Base-by-base conservation (phyloP, 345 rosid species). In the Aquilaria sinensis region DNA sequence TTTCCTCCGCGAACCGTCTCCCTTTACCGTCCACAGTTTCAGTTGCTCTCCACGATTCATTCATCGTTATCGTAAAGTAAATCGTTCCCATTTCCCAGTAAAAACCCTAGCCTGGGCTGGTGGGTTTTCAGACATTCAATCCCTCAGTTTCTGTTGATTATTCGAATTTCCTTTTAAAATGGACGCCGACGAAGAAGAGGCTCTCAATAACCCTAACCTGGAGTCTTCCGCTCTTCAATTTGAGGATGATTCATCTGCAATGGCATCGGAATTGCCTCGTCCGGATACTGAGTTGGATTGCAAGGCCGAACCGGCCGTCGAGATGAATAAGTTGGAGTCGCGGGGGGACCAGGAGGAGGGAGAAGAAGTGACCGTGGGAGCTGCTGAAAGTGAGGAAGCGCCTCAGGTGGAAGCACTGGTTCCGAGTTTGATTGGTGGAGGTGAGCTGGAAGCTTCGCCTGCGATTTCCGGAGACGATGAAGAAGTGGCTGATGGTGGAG, bases 101-200 rank as follows among this genome's bases (percentile, higher is more conserved):
- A 74, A 74, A 69, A 77, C 68, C 72, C 72, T 71, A 70, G 61
- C 43, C 43, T 37, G 43, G 7, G 43, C 0, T 37, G 4, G 43
- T 1, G 43, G 43, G 43, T 3, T 37, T 37, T 37, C 43, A 37
- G 70, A 60, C 57, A 62, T 69, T 70, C 70, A 71, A 70, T 57
- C 31, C 45, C 62, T 61, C 71, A 71, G 72, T 72, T 77, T 70
- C 55, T 31, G 62, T 29, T 31, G 43, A 30, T 50, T 50, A 12
- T 32, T n/a, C n/a, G 11, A 56, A 33, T 51, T 47, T 6, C 49
- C 43, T 50, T 43, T 14, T 57, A 32, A 31, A 43, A 86, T 86
- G 92, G 83, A 83, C 50, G 45, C 73, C 63, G 88, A 74, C 63
- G 92, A 81, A 53, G 83, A 83, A 15, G 84, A 77, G 37, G 33